Base-by-base conservation (phyloP, 257 asterid genomes). In the Ilex aquifolium region DNA sequence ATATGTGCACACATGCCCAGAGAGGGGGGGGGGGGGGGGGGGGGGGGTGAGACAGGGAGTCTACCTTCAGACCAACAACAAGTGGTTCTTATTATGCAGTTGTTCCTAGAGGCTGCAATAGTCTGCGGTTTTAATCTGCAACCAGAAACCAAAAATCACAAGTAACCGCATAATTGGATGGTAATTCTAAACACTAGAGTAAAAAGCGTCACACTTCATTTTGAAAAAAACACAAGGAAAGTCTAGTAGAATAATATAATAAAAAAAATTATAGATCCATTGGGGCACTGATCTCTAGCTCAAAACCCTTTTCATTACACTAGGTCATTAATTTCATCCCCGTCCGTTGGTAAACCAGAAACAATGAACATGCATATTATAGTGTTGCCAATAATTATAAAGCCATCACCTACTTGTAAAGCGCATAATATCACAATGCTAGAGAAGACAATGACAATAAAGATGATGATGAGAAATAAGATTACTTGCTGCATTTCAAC, bases 401-500 rank as follows among this genome's bases (percentile, higher is more conserved):
- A 46, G 15, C 51, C 15, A 46, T 10, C 51, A 10, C 51, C 3
- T 2, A 2, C 40, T 36, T 36, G 40, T 36, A 36, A 36, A 3
- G 40, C 40, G 15, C 15, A 46, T 46, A 46, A 46, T 46, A 46
- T 46, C 3, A 46, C 7, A 46, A 46, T 3, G 6, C 15, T 3
- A 10, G 56, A 56, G 44, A 49, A 21, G 32, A 55, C 15, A 58
- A 71, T 50, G 44, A 53, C 7, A n/a, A n/a, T n/a, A n/a, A n/a
- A n/a, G n/a, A n/a, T n/a, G n/a, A n/a, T n/a, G n/a, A n/a, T n/a
- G n/a, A n/a, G n/a, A n/a, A n/a, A n/a, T n/a, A n/a, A n/a, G 56
- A 55, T 53, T 58, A 93, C 99, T 97, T 93, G 95, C 77, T 93
- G 96, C 96, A 86, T 83, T 82, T 93, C 96, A 69, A 78, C 85